Evolutionary conservation across 2,329 filamentous ascomycete species (phyloP), one percentile per base, ranked within the genome.

Genomic region (Neophaeococcomyces aloes): DNA sequence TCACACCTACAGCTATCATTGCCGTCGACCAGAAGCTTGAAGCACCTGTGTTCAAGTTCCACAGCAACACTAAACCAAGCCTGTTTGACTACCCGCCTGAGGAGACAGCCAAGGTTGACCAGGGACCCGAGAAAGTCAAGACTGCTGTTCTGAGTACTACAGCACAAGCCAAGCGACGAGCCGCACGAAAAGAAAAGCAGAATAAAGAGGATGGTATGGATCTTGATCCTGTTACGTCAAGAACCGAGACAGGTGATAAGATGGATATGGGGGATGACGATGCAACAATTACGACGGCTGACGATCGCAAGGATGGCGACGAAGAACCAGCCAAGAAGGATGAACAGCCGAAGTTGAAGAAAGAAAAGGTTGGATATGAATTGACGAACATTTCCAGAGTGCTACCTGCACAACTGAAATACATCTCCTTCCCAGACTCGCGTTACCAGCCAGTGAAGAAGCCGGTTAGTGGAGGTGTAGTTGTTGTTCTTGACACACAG

Each of bases 21-120:
- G 89, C 85, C 48, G 78, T 98, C 19, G 88, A 98, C 60, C 83
- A 93, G 59, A 86, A 95, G 59, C 75, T 98, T 11, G 86, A 95
- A 57, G 86, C 94, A 43, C 87, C 93, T 15, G 81, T 81, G 60
- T 88, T 95, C 76, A 93, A 93, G 63, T 94, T 95, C 70, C 80
- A 94, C 73, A 93, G 86, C 66, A 88, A 91, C 55, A 93, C 89
- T 8, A 80, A 87, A 46, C 89, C 89, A 42, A 96, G 88, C 62
- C 76, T 95, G 55, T 98, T 98, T 59, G 91, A 98, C 65, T 98
- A 98, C 59, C 91, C 91, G 27, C 93, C 91, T 1, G 89, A 96
- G 65, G 86, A 93, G 57, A 88, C 96, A 62, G 81, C 93, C 58
- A 96, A 96, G 74, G 68, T 85, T 1, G 89, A 96, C 59, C 89